Evolutionary conservation across 371 early-diverging fungal genomes (phyloP).

Genomic region (Lichtheimia corymbifera): DNA sequence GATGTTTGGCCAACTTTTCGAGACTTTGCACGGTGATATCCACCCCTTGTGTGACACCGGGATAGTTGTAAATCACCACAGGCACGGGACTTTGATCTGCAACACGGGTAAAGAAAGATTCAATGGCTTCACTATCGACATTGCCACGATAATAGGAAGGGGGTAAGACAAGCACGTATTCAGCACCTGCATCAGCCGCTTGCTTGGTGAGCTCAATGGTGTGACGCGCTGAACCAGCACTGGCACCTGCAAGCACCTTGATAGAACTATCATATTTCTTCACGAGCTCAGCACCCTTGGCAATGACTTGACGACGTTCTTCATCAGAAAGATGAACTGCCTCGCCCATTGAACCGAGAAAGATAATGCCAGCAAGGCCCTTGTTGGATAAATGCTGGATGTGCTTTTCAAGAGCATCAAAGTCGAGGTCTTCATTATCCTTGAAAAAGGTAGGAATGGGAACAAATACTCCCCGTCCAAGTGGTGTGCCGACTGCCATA

Average conservation of each 20-base stretch:
- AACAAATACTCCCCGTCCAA: conserved; percentile 36
- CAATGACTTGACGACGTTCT: conserved; percentile 33
- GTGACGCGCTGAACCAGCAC: conserved; percentile 37
- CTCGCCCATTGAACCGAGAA: conserved; percentile 51
- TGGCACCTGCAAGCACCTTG: conserved; percentile 41
- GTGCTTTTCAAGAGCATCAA: conserved; percentile 41
- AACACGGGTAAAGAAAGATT: conserved; percentile 32
- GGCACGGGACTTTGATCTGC: conserved; percentile 48
- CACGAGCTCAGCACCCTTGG: conserved; percentile 26
- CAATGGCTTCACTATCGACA: conserved; percentile 29
- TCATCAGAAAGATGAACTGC: conserved; percentile 42
- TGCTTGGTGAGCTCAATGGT: conserved; percentile 34
- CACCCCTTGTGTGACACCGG: conserved; percentile 50
- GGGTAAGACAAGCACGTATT: conserved; percentile 37
- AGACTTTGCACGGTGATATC: conserved; percentile 33
- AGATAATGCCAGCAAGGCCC: conserved; percentile 48
- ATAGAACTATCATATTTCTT: conserved; percentile 31
- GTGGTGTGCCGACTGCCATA: conserved; percentile 11
- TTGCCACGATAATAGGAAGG: conserved; percentile 42
- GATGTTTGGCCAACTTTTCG: conserved; percentile 35
- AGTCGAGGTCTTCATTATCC: conserved; percentile 46
- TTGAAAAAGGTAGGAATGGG: conserved; percentile 51
- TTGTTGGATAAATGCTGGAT: conserved; percentile 35
- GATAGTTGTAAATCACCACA: conserved; percentile 50
- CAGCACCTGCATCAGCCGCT: conserved; percentile 41